Base-by-base conservation (phyloP, 208 protist species). In the Angomonas ambiguus region DNA sequence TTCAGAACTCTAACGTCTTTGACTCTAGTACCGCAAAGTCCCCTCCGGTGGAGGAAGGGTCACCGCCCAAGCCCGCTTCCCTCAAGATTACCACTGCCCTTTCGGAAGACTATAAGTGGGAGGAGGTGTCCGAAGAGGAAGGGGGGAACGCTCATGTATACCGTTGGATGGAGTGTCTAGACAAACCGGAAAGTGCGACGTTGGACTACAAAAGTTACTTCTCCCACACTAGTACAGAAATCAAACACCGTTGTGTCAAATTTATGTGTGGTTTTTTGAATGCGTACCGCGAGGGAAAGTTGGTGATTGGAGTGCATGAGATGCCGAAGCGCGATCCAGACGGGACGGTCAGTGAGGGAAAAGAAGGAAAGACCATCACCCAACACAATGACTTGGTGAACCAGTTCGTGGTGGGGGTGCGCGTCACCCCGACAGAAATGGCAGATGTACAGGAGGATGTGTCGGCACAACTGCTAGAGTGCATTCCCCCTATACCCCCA, bases 141-240 rank as follows among this genome's bases (percentile, higher is more conserved):
- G n/a, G n/a, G n/a, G n/a, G n/a, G n/a, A n/a, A n/a, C n/a, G 5
- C 35, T 41, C 35, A 41, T 41, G 5, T 41, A 18, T 89, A 84
- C 59, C 58, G 31, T 22, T 89, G 79, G 79, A 84, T 85, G 76
- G 62, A 75, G 42, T 72, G 63, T 42, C 67, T 85, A 48, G 68
- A 82, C 45, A 79, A 79, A 53, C 83, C 83, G 16, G 83, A 85
- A 71, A 83, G 79, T 55, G 61, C 79, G 2, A 80, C 77, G 51
- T 69, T 85, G 1, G 83, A 89, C 35, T 89, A 89, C 72, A 89
- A 89, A 73, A 89, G 83, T 78, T 83, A 85, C 72, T 80, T 88
- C 42, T 84, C 72, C 28, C 56, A 83, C 65, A 79, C 83, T 1
- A 71, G 68, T 8, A 53, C 73, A 18, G 83, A 89, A 67, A 83